Evolutionary conservation across 2,329 filamentous ascomycete species (phyloP).

Genomic region (Ophiocordyceps camponoti-rufipedis): DNA sequence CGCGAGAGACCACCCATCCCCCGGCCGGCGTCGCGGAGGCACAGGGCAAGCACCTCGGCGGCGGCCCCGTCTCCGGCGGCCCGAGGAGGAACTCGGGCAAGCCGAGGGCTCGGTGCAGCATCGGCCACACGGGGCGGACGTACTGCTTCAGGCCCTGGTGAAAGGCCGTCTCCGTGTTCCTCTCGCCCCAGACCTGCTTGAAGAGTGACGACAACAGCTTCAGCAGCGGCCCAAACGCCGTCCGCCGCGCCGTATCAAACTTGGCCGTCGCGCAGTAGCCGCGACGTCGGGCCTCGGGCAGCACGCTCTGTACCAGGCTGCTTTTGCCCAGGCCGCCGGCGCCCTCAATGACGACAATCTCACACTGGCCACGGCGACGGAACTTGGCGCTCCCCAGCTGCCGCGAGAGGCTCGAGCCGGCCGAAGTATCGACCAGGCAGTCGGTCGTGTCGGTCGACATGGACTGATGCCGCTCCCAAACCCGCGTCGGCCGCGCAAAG

Average conservation of each 20-base stretch:
- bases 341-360: conserved; percentile 43
- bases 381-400: conserved; percentile 40
- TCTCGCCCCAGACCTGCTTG: conserved; percentile 49
- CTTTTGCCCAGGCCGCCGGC: conserved; percentile 47
- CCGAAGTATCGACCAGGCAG: conserved; percentile 24
- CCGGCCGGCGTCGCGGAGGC: conserved; percentile 18
- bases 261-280: conserved; percentile 50
- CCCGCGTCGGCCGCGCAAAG: conserved; percentile 19
- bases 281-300: conserved; percentile 38
- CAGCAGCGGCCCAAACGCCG: conserved; percentile 43
- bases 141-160: conserved; percentile 44
- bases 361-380: conserved; percentile 41
- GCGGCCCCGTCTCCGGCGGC: conserved; percentile 19
- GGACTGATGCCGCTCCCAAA: conserved; percentile 34
- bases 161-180: conserved; percentile 45
- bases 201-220: conserved; percentile 48
- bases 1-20: conserved; percentile 11
- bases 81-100: conserved; percentile 54
- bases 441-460: conserved; percentile 31
- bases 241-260: conserved; percentile 42
- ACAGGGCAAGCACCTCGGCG: conserved; percentile 10
- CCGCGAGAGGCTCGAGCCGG: conserved; percentile 29
- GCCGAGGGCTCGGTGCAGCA: conserved; percentile 40
- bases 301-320: conserved; percentile 43
- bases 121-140: conserved; percentile 44